Evolutionary conservation across 2,329 filamentous ascomycete species (phyloP), one percentile per base, ranked within the genome.

Genomic region (Sporothrix inflata): DNA sequence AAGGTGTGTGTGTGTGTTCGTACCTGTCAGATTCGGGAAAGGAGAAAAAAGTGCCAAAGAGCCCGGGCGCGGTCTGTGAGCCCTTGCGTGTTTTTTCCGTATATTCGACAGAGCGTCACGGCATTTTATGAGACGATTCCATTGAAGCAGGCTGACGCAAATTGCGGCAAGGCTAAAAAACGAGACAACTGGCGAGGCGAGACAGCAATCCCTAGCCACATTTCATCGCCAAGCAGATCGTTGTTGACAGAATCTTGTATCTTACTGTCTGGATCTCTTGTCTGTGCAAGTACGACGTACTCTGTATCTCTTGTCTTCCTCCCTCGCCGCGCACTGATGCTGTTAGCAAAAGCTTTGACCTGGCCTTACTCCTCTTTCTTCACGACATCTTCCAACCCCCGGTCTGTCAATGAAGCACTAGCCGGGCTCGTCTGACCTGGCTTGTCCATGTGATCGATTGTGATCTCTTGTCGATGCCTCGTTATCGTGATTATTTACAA

Each of bases 11-110:
- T 57, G 27, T 42, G 30, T 42, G n/a, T 42, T 21, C 34, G 34
- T 61, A 42, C 57, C 57, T 61, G 34, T 24, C 57, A 61, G 34
- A 61, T 30, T 61, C 27, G 53, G 53, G 55, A 40, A 21, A 40
- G 19, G 19, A 14, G 16, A 38, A 19, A 60, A 38, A 60, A n/a
- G 8, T 57, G 19, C 27, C 19, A 38, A 7, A 60, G 51, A 57
- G 19, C 21, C 21, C 21, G 51, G 21, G 21, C 53, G 53, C 24
- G 14, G 24, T 55, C 24, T 55, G 24, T 55, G 53, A 30, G 53
- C 24, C 21, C 51, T 53, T 27, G 1, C 21, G n/a, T 27, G 51
- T 53, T 53, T 21, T 53, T 21, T 27, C 8, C 51, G 21, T 53
- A 19, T 55, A 16, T 55, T 34, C 30, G 30, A 27, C 19, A 49